These are phyloP conservation scores for Quercus aquifolioides DNA, from an alignment of 306 rosid genomes.

Conservation along the genomic window DNA sequence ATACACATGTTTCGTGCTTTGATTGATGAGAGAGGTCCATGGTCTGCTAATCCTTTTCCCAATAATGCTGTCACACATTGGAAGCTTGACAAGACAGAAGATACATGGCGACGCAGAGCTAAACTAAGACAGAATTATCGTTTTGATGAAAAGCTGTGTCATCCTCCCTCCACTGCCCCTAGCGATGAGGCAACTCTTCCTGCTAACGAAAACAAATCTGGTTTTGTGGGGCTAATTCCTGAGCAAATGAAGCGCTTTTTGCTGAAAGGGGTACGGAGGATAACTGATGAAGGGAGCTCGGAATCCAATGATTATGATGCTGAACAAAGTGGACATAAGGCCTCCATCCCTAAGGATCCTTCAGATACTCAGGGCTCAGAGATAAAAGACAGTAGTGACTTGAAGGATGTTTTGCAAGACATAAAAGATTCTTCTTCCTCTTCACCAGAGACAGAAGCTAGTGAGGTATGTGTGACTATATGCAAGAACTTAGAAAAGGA, in stretches of 20 bases:
- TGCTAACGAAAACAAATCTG: constrained; percentile 58
- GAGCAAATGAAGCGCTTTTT: constrained; percentile 92
- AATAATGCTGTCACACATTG: constrained; percentile 64
- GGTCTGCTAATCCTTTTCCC: constrained; percentile 92
- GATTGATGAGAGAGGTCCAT: constrained; percentile 97
- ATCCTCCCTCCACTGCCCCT: constrained; percentile 53
- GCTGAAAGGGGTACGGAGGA: constrained; percentile 79
- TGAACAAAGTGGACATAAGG: constrained; percentile 55
- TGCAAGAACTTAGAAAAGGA: constrained; percentile 2
- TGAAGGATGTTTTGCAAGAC: constrained; percentile 62
- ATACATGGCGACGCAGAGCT: constrained; percentile 81
- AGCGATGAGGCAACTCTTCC: constrained; percentile 40
- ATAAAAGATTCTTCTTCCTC: constrained; percentile 55
- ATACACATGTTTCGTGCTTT: constrained; percentile 91
- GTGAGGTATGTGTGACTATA: constrained; percentile 59
- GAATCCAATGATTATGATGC: constrained; percentile 53
- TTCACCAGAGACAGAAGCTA: constrained; percentile 64
- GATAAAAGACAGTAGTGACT: constrained; percentile 55
- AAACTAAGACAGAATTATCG: constrained; percentile 85
- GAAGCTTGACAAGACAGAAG: constrained; percentile 98
- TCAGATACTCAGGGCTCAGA: constrained; percentile 57
- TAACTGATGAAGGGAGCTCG: constrained; percentile 78
- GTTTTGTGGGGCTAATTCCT: constrained; percentile 73
- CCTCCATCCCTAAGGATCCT: constrained; percentile 41
- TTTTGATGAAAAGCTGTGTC: constrained; percentile 85